These are phyloP conservation scores for Apiospora malaysiana DNA, from an alignment of 2,329 filamentous ascomycete genomes.

Conservation along the genomic window DNA sequence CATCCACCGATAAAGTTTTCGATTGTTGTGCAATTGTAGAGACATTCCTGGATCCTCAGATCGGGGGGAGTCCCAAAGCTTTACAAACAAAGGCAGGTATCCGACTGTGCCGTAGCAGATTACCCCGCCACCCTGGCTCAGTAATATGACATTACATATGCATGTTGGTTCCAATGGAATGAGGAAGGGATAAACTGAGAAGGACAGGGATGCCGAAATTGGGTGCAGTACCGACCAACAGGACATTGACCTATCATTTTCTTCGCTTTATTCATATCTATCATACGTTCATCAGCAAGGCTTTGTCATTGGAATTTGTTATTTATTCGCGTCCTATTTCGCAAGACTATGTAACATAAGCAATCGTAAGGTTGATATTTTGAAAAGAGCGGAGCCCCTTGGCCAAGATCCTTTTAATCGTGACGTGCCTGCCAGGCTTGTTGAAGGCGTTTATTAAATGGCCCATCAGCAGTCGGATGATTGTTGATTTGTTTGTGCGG, in stretches of 20 bases:
- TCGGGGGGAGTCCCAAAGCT: background rate
- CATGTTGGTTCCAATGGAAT: background rate
- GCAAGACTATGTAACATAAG: background rate
- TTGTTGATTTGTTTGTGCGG: background rate
- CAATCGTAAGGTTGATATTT: too few relatives aligned
- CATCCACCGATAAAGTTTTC: too few relatives aligned
- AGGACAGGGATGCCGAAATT: background rate
- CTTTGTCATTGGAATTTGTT: too few relatives aligned
- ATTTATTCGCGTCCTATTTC: background rate
- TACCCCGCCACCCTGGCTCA: background rate
- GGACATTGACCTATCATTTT: background rate
- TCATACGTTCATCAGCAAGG: background rate
- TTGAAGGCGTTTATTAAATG: background rate
- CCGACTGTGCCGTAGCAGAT: background rate
- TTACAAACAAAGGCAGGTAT: too few relatives aligned
- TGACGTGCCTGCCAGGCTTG: too few relatives aligned
- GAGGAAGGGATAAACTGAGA: background rate
- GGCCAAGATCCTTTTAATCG: background rate
- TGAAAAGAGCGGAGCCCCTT: background rate
- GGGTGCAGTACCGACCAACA: background rate
- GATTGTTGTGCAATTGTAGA: background rate
- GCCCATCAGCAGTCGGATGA: background rate
- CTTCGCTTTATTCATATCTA: background rate
- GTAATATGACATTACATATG: background rate
- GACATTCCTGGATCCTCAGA: background rate